phyloP scores from a whole-genome alignment of 116 monocot genomes.

The Iris pallida region DNA sequence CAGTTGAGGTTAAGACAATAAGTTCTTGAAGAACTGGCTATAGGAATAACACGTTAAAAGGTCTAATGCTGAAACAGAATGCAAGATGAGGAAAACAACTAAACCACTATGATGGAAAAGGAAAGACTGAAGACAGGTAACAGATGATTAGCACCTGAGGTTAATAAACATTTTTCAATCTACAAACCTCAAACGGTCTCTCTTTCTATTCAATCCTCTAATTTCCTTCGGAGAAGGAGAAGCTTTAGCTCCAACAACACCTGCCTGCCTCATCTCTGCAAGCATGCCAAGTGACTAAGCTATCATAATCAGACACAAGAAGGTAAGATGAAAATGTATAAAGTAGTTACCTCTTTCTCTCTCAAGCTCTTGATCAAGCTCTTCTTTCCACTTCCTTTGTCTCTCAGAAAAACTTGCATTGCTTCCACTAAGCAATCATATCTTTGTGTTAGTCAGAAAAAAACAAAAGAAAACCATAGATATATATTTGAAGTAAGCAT shows the following conservation, averaged over 20 bases:
- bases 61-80: no score
- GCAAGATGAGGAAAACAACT: no score
- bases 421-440: conserved; percentile 1
- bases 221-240: conserved; percentile 42
- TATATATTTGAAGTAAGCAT: neutral
- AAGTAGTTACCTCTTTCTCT: conserved; percentile 39
- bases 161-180: no score
- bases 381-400: conserved; percentile 77
- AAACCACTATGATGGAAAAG: no score
- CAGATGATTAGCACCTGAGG: no score
- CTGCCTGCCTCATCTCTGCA: conserved; percentile 64
- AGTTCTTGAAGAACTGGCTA: no score
- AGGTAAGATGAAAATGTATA: neutral
- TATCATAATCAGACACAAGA: neutral
- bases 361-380: conserved; percentile 80
- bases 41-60: no score
- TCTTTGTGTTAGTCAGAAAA: no score
- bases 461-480: neutral
- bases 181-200: conserved; percentile 35
- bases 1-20: no score
- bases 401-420: conserved; percentile 35
- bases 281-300: conserved; percentile 5
- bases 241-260: conserved; percentile 30
- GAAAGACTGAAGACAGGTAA: no score
- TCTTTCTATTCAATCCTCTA: conserved; percentile 26